phyloP scores from a whole-genome alignment of 176 grass and related monocot species.

The Leersia perrieri region DNA sequence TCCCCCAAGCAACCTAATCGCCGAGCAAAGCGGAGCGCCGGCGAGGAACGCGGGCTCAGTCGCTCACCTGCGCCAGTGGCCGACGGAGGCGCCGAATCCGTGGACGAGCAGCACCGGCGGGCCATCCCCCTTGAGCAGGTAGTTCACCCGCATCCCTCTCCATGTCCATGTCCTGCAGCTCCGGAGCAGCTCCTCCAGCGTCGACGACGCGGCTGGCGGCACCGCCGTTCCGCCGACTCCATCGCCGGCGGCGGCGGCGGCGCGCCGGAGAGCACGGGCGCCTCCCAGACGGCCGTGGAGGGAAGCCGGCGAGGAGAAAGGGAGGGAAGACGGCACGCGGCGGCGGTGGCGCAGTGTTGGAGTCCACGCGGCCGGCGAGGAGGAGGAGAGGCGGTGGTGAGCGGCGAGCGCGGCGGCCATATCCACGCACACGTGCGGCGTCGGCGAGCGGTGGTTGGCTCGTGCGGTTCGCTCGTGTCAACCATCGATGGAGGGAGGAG shows the following conservation, averaged over 20 bases:
- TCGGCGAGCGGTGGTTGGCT: background rate
- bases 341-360: background rate
- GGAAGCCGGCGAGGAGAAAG: background rate
- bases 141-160: conserved; percentile 80
- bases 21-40: background rate
- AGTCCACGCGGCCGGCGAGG: background rate
- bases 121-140: conserved; percentile 68
- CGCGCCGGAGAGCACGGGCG: conserved; percentile 17
- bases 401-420: conserved; percentile 45
- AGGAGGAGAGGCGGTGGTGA: background rate
- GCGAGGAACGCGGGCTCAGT: background rate
- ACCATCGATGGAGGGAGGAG: background rate
- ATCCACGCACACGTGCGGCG: conserved; percentile 22
- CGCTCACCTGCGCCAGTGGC: conserved; percentile 87
- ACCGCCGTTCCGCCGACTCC: background rate
- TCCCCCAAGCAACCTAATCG: background rate
- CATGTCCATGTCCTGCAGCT: conserved; percentile 65
- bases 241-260: conserved; percentile 9
- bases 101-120: conserved; percentile 83
- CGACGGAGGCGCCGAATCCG: conserved; percentile 87
- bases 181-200: conserved; percentile 58
- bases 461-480: background rate
- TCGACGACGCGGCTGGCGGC: background rate
- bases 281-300: conserved; percentile 15
- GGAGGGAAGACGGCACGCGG: background rate